Conservation (phyloP, 192 early-diverging fungal genomes). For the Coemansia sp. region DNA sequence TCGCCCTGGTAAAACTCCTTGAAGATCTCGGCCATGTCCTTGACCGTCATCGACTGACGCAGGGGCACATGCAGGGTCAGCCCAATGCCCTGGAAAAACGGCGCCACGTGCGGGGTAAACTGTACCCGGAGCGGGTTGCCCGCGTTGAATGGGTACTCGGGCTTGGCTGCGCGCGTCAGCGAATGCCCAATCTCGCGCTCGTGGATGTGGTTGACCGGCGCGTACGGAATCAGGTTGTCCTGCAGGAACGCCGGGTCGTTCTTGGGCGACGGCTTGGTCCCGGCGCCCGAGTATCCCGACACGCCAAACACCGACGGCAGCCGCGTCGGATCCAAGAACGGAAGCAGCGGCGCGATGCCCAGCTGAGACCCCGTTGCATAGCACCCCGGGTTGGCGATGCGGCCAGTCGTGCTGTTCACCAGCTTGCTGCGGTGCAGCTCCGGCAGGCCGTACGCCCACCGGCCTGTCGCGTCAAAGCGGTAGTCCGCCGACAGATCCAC, state of each 20-base stretch:
- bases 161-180: constrained; percentile 33
- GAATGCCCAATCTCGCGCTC: constrained; percentile 89
- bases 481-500: constrained; percentile 94
- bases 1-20: constrained; percentile 72
- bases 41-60: constrained; percentile 64
- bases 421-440: constrained; percentile 76
- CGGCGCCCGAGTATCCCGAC: constrained; percentile 98
- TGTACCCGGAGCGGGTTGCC: constrained; percentile 56
- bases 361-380: constrained; percentile 98
- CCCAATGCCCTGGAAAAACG: constrained; percentile 92
- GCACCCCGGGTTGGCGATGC: constrained; percentile 96
- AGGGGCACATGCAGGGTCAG: constrained; percentile 90
- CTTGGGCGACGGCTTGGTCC: constrained; percentile 94
- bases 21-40: constrained; percentile 71
- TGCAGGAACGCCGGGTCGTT: constrained; percentile 85
- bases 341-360: constrained; percentile 80
- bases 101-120: constrained; percentile 89
- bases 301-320: constrained; percentile 90
- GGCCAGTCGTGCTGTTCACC: constrained; percentile 47
- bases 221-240: constrained; percentile 92
- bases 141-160: constrained; percentile 3
- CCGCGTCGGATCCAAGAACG: constrained; percentile 52
- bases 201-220: constrained; percentile 94
- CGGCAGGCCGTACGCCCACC: constrained; percentile 88
- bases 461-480: constrained; percentile 70